Percentiles rank a stretch among this genome's conserved stretches.
Evolutionary conservation across 768 basidiomycete species (phyloP).

Genomic region (Stropharia rugosoannulata): DNA sequence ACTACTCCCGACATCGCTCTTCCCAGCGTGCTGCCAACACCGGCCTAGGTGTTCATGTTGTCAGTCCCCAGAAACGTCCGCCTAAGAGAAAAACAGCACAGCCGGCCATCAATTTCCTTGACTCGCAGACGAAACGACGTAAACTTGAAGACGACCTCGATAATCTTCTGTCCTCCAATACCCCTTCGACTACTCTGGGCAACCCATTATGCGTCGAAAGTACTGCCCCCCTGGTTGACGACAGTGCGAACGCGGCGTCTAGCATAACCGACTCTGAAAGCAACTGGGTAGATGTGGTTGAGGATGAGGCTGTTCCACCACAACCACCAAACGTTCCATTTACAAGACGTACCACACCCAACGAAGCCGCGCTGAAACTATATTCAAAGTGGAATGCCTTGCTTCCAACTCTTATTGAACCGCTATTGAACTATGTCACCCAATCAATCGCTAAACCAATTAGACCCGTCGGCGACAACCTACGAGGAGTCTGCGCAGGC

Average conservation of each 20-base stretch:
- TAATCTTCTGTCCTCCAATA: neutral
- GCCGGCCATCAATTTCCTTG: neutral
- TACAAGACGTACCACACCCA: neutral
- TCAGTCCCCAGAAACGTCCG: neutral
- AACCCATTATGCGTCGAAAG: too few relatives aligned
- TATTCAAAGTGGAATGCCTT: slow-evolving; percentile 6
- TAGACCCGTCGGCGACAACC: neutral
- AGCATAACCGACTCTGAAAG: neutral
- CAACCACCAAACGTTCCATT: neutral
- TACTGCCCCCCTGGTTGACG: too few relatives aligned
- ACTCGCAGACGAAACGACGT: neutral
- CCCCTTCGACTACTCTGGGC: too few relatives aligned
- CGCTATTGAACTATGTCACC: neutral
- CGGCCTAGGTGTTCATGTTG: neutral
- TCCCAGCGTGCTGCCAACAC: neutral
- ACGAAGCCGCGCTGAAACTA: neutral
- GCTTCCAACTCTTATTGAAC: slow-evolving; percentile 2
- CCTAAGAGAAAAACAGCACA: neutral
- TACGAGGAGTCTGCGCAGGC: neutral
- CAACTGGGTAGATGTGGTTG: neutral
- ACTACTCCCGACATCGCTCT: neutral
- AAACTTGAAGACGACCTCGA: neutral
- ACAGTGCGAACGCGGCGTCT: too few relatives aligned
- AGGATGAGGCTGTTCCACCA: neutral
- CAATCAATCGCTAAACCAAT: neutral